Conservation (phyloP, 495 filamentous ascomycete genomes). For the Neurospora sp. region DNA sequence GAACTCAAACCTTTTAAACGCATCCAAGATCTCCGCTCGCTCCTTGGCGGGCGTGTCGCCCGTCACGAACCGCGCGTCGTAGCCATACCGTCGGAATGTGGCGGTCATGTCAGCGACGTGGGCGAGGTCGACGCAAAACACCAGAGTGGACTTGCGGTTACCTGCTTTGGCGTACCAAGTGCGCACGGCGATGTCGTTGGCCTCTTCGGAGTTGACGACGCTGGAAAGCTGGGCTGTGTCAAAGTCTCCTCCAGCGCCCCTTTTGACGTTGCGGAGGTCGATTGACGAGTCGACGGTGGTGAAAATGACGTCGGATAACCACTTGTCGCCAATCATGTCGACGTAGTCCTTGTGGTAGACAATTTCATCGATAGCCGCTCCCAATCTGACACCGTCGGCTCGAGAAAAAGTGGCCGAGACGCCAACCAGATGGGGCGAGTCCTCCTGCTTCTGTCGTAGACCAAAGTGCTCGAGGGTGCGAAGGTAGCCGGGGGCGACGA, state of each 20-base stretch:
- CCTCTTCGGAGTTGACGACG: slow-evolving; percentile 66
- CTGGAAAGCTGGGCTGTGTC: slow-evolving; percentile 58
- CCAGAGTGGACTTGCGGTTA: slow-evolving; percentile 71
- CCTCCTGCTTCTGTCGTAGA: slow-evolving; percentile 40
- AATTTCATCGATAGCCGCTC: slow-evolving; percentile 85
- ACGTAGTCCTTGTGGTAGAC: slow-evolving; percentile 97
- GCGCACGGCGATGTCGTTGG: slow-evolving; percentile 73
- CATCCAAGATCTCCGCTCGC: slow-evolving; percentile 57
- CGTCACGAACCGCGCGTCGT: slow-evolving; percentile 80
- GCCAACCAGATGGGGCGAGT: slow-evolving; percentile 68
- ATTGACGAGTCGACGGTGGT: slow-evolving; percentile 80
- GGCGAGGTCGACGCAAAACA: slow-evolving; percentile 82
- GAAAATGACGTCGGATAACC: slow-evolving; percentile 78
- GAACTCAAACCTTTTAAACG: slow-evolving; percentile 66
- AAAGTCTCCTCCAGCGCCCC: slow-evolving; percentile 65
- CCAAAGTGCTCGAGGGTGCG: slow-evolving; percentile 64
- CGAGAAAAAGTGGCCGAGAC: slow-evolving; percentile 91
- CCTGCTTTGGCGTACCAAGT: slow-evolving; percentile 72
- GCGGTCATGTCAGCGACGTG: slow-evolving; percentile 67
- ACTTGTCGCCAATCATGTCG: slow-evolving; percentile 88
- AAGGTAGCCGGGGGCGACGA: slow-evolving; percentile 74
- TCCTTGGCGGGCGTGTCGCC: slow-evolving; percentile 57
- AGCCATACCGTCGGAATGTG: slow-evolving; percentile 62
- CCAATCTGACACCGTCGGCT: slow-evolving; percentile 78
- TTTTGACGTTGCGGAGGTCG: slow-evolving; percentile 56